Evolutionary conservation across 306 rosid species (phyloP).

Genomic region (Senna siamea): DNA sequence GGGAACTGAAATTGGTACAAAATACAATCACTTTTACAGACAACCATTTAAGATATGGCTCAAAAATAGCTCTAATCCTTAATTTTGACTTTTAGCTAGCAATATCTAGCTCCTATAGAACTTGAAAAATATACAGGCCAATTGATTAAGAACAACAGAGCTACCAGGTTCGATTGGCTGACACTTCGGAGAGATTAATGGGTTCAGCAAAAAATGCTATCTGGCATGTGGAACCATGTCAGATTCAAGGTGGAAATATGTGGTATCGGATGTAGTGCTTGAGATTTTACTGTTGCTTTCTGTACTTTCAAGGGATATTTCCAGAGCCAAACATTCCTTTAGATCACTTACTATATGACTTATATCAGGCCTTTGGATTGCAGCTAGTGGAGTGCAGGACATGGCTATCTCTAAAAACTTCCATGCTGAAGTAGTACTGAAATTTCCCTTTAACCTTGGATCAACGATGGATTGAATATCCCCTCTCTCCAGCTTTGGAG

Average conservation of each 20-base stretch:
- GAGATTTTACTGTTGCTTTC: not conserved
- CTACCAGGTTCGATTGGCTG: not conserved
- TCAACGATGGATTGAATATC: slow-evolving; percentile 22
- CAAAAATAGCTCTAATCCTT: no score
- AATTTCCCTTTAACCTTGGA: slow-evolving; percentile 31
- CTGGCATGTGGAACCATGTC: not conserved
- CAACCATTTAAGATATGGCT: no score
- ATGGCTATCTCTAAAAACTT: slow-evolving; percentile 4
- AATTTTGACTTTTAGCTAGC: no score
- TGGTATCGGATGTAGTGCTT: not conserved
- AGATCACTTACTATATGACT: not conserved
- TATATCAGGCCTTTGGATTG: not conserved
- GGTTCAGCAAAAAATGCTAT: not conserved
- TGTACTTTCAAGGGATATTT: not conserved
- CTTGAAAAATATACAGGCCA: no score
- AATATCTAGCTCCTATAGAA: no score
- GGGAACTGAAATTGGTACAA: no score
- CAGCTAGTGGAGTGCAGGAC: not conserved
- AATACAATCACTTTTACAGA: no score
- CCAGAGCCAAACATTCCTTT: not conserved
- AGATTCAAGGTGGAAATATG: not conserved
- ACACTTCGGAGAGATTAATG: not conserved
- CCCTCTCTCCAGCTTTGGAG: slow-evolving; percentile 22
- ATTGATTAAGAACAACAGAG: no score
- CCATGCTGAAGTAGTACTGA: slow-evolving; percentile 9